Conservation (phyloP, 2,329 filamentous ascomycete species). For the Aureobasidium melanogenum region DNA sequence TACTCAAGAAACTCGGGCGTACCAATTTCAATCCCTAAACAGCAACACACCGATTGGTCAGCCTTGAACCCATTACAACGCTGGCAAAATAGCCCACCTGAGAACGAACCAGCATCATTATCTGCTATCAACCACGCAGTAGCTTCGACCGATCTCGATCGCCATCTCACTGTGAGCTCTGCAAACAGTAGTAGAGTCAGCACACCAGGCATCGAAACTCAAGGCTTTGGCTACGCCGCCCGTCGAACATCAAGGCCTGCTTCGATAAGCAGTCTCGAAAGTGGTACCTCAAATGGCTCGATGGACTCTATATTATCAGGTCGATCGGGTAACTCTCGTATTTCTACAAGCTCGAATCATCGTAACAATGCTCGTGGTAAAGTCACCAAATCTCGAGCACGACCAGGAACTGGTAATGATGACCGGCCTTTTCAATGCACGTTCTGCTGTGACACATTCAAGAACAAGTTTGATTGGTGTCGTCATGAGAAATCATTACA, state of each 20-base stretch:
- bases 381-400: slow-evolving; percentile 2
- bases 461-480: slow-evolving; percentile 51
- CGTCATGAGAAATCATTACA: slow-evolving; percentile 58
- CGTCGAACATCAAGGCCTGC: slow-evolving; percentile 3
- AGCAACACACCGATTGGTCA: slow-evolving; percentile 1
- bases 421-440: slow-evolving; percentile 42
- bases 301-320: slow-evolving; percentile 6
- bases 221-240: background rate
- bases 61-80: slow-evolving; percentile 49
- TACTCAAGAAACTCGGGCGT: slow-evolving; percentile 8
- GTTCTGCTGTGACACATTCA: slow-evolving; percentile 49
- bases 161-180: slow-evolving; percentile 12
- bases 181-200: slow-evolving; percentile 7
- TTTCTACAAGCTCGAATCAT: background rate
- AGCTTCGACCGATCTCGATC: slow-evolving; percentile 24
- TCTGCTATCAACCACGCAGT: slow-evolving; percentile 56
- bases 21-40: background rate
- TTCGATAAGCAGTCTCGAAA: slow-evolving; percentile 7
- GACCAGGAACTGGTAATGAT: background rate
- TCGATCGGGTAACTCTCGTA: background rate
- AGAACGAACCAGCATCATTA: slow-evolving; percentile 58
- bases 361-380: background rate
- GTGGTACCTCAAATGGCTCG: slow-evolving; percentile 2
- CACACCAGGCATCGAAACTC: background rate
- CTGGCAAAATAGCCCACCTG: slow-evolving; percentile 61